A percentile compares a stretch with the other conserved stretches of the same genome.
phyloP scores from a whole-genome alignment of 805 yeast species.

The Nakazawaea wickerhamii region DNA sequence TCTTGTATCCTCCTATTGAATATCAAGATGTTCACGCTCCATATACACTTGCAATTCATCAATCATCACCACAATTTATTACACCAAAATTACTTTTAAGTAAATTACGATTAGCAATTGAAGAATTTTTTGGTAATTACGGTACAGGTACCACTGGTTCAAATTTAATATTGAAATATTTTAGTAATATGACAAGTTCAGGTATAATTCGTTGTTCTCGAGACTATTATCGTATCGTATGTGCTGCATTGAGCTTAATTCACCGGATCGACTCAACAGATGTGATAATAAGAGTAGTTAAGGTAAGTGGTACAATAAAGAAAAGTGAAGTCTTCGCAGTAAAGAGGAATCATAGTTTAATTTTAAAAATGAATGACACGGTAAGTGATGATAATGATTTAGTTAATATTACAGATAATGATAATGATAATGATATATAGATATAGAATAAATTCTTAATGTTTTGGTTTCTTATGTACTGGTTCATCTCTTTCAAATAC shows the following conservation, averaged over 20 bases:
- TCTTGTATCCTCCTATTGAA: constrained; percentile 52
- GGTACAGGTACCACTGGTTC: constrained; percentile 64
- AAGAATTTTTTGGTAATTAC: constrained; percentile 68
- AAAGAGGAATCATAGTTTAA: constrained; percentile 36
- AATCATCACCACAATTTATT: constrained; percentile 42
- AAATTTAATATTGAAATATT: constrained; percentile 66
- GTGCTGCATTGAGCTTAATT: constrained; percentile 62
- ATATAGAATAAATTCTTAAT: too few relatives aligned
- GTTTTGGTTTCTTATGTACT: neutral
- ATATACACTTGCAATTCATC: constrained; percentile 43
- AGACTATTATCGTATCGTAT: constrained; percentile 52
- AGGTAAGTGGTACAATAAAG: constrained; percentile 82
- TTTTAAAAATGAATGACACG: constrained; percentile 18
- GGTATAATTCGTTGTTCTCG: constrained; percentile 80
- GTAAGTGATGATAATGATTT: constrained; percentile 8
- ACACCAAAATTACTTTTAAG: constrained; percentile 45
- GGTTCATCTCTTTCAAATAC: constrained; percentile 31
- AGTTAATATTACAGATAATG: constrained; percentile 12
- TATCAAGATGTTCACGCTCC: too few relatives aligned
- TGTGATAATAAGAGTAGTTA: constrained; percentile 55
- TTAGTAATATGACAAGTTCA: constrained; percentile 72
- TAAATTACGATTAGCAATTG: constrained; percentile 50
- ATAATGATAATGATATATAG: neutral
- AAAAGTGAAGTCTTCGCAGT: constrained; percentile 74
- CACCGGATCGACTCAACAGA: constrained; percentile 41